These are phyloP conservation scores for Myrmaecium sp. DNA, from an alignment of 2,329 filamentous ascomycete genomes.

Conservation along the genomic window DNA sequence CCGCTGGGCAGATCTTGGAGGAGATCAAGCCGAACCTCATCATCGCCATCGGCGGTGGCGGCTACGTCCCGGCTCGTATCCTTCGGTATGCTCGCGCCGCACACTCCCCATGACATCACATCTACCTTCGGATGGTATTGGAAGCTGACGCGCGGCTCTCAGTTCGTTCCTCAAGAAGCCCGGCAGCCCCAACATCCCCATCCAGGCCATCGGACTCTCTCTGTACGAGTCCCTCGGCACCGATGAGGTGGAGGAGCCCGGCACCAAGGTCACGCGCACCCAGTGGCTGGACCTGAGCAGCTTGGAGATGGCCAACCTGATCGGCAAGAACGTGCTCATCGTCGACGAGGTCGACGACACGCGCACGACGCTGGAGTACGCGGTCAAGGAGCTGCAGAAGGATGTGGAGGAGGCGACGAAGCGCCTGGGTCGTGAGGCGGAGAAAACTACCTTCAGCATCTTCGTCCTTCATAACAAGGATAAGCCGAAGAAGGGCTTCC, in stretches of 20 bases:
- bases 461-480: conserved; percentile 99
- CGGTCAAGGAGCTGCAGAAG: conserved; percentile 83
- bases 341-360: conserved; percentile 96
- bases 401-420: conserved; percentile 71
- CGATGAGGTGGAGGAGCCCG: conserved; percentile 55
- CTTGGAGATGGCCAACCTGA: conserved; percentile 73
- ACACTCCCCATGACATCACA: neutral
- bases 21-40: conserved; percentile 88
- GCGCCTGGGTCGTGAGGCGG: conserved; percentile 48
- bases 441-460: conserved; percentile 78
- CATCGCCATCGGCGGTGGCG: conserved; percentile 94
- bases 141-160: neutral
- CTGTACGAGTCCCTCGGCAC: conserved; percentile 74
- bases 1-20: conserved; percentile 64
- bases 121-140: neutral
- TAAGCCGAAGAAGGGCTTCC: conserved; percentile 79
- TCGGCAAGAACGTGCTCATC: conserved; percentile 81
- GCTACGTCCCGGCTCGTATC: conserved; percentile 93
- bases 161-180: conserved; percentile 82
- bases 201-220: conserved; percentile 95
- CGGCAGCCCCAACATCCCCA: conserved; percentile 84
- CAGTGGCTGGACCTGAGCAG: conserved; percentile 92
- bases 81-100: conserved; percentile 42
- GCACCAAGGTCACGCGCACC: conserved; percentile 89
- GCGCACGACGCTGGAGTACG: conserved; percentile 83